Conservation (phyloP, 2,329 filamentous ascomycete species). For the Paecilomyces variotii region DNA sequence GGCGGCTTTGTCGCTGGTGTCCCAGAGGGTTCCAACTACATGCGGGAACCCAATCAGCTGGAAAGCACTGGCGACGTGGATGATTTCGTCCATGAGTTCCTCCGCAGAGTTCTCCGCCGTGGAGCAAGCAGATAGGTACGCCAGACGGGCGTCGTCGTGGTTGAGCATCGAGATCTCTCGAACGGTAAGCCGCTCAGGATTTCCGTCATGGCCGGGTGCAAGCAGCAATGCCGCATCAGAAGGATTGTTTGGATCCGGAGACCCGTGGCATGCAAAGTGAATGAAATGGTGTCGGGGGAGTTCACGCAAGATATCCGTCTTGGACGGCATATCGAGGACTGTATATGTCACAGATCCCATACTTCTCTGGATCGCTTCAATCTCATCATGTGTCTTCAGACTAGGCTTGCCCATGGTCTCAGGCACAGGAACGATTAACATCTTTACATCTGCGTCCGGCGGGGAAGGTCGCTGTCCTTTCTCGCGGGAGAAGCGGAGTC, state of each 20-base stretch:
- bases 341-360: not conserved
- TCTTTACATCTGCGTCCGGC: not conserved
- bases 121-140: constrained; percentile 32
- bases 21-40: constrained; percentile 28
- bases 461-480: not conserved
- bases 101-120: constrained; percentile 20
- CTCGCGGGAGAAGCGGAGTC: not conserved
- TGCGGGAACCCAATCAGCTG: constrained; percentile 29
- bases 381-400: not conserved
- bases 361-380: not conserved
- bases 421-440: not conserved
- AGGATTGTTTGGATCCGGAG: not conserved
- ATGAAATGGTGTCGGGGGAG: not conserved
- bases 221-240: not conserved
- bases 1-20: constrained; percentile 15
- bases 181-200: not conserved
- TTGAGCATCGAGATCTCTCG: not conserved
- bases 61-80: constrained; percentile 28
- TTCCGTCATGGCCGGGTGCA: not conserved
- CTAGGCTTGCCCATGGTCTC: not conserved
- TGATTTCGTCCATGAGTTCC: constrained; percentile 22
- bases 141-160: constrained; percentile 13
- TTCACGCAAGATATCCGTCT: not conserved
- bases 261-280: not conserved
- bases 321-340: not conserved